phyloP scores from a whole-genome alignment of 2,329 filamentous ascomycete species.

The Trichoderma semiorbis region DNA sequence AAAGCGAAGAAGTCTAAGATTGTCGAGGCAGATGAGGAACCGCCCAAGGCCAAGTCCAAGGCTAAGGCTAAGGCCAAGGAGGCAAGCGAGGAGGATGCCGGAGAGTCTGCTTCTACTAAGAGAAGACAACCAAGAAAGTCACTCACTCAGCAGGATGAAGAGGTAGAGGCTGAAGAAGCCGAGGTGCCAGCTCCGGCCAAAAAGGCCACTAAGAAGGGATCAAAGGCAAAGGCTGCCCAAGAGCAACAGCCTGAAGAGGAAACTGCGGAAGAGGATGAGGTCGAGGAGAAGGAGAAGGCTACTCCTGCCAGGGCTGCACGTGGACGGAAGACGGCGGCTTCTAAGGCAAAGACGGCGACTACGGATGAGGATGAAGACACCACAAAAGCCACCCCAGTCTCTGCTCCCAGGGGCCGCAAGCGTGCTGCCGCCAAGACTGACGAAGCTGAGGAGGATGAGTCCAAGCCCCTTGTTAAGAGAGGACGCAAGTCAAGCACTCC shows the following conservation, averaged over 20 bases:
- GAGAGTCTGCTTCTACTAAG: not conserved
- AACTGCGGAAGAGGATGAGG: conserved; percentile 21
- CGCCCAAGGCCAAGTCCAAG: conserved; percentile 26
- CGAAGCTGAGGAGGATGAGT: conserved; percentile 20
- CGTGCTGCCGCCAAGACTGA: conserved; percentile 16
- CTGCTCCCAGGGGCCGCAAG: conserved; percentile 19
- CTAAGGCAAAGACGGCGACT: conserved; percentile 17
- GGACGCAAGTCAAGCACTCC: conserved; percentile 19
- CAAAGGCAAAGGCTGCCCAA: conserved; percentile 12
- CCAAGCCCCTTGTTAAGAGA: conserved; percentile 30
- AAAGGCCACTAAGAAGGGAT: conserved; percentile 15
- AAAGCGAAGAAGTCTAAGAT: conserved; percentile 34
- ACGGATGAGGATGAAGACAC: conserved; percentile 21
- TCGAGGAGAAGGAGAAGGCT: conserved; percentile 22
- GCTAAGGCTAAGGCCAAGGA: conserved; percentile 21
- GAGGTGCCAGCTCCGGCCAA: conserved; percentile 13
- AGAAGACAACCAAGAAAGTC: conserved; percentile 16
- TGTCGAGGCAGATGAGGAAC: conserved; percentile 25
- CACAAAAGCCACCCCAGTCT: conserved; percentile 10
- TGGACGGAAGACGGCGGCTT: not conserved
- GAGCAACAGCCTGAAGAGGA: conserved; percentile 5
- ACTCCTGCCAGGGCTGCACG: conserved; percentile 12
- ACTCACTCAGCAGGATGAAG: not conserved
- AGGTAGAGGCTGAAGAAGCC: conserved; percentile 16
- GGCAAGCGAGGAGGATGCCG: not conserved